phyloP scores from a whole-genome alignment of 352 stramenopile genomes.

The Phytophthora sojae region DNA sequence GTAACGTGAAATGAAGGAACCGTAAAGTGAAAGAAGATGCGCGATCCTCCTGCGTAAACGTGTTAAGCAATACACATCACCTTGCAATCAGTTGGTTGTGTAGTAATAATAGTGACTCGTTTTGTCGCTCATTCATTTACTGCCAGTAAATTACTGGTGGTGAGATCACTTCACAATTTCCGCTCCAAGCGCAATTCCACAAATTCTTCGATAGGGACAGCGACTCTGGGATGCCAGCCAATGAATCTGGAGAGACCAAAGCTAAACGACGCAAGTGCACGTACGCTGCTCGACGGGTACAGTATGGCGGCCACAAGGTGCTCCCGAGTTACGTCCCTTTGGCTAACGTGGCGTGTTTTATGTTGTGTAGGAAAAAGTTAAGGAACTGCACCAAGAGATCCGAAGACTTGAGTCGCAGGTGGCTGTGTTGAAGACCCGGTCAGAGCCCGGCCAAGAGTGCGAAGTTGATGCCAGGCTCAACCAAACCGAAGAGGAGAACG shows the following conservation, averaged over 20 bases:
- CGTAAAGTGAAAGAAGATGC: neutral
- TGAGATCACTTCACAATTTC: neutral
- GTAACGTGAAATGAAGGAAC: neutral
- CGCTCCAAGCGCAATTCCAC: too few relatives aligned
- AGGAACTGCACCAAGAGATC: conserved; percentile 13
- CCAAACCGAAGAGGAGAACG: conserved; percentile 6
- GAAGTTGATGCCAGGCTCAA: conserved; percentile 8
- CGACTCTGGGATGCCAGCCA: neutral
- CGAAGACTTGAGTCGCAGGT: conserved; percentile 17
- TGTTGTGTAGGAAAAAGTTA: conserved; percentile 14
- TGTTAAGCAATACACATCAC: neutral
- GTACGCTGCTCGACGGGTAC: conserved; percentile 22
- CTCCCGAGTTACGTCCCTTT: too few relatives aligned
- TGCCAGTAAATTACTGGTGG: too few relatives aligned
- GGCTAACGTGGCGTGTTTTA: neutral
- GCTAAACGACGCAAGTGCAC: conserved; percentile 19
- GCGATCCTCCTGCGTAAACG: conserved; percentile 15
- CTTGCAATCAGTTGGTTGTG: conserved; percentile 8
- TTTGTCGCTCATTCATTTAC: neutral
- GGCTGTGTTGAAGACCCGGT: conserved; percentile 17
- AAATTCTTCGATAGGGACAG: neutral
- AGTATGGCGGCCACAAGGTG: neutral
- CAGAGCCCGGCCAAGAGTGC: neutral
- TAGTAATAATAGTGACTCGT: neutral
- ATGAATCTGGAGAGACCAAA: neutral